Percentiles rank a stretch among this genome's conserved stretches.
These are phyloP conservation scores for Arachnomyces sp. DNA, from an alignment of 2,329 filamentous ascomycete genomes.

Conservation along the genomic window DNA sequence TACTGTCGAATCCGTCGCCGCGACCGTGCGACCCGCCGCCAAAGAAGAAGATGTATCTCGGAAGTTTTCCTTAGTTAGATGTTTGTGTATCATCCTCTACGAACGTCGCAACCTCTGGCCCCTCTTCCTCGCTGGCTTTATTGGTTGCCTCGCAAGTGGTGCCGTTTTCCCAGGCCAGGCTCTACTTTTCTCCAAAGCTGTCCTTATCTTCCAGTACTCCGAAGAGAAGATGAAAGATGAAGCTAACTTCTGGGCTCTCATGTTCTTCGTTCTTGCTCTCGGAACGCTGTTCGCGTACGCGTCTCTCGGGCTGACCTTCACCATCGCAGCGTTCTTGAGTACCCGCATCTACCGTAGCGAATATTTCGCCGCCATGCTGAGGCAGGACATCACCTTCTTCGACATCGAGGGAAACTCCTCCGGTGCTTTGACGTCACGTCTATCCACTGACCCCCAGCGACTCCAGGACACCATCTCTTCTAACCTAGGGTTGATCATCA, in stretches of 20 bases:
- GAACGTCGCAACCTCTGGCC: slow-evolving; percentile 28
- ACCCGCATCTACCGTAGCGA: slow-evolving; percentile 14
- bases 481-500: slow-evolving; percentile 71
- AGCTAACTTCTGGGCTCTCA: slow-evolving; percentile 39
- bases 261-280: slow-evolving; percentile 40
- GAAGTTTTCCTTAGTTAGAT: slow-evolving; percentile 23
- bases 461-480: slow-evolving; percentile 55
- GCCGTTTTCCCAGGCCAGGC: slow-evolving; percentile 42
- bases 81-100: slow-evolving; percentile 28
- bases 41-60: slow-evolving; percentile 9
- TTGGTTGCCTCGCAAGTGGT: slow-evolving; percentile 29
- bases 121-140: slow-evolving; percentile 29
- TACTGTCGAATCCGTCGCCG: slow-evolving; percentile 4
- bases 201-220: slow-evolving; percentile 18
- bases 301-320: slow-evolving; percentile 13
- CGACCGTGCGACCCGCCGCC: slow-evolving; percentile 2
- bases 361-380: slow-evolving; percentile 19
- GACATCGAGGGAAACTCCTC: slow-evolving; percentile 15
- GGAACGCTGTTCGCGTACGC: slow-evolving; percentile 29
- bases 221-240: slow-evolving; percentile 13
- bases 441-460: slow-evolving; percentile 66
- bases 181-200: slow-evolving; percentile 24
- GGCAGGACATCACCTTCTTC: slow-evolving; percentile 23
- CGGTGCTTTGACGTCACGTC: slow-evolving; percentile 62
- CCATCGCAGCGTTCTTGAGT: slow-evolving; percentile 11